phyloP scores from a whole-genome alignment of 1,284 basidiomycete species.

The Afroboletus lepidellus region DNA sequence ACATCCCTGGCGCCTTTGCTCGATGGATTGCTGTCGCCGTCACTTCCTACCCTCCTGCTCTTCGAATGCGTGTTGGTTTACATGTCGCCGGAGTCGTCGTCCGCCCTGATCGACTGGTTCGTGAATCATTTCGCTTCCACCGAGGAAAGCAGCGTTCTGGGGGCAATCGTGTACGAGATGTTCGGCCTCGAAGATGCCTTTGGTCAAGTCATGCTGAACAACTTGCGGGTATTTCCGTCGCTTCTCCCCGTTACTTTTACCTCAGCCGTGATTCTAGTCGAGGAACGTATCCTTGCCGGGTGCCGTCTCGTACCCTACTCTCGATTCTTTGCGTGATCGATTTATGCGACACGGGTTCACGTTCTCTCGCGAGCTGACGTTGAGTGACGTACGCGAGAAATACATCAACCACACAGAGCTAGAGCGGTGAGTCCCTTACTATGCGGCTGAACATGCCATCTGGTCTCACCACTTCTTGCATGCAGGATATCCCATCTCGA shows the following conservation, averaged over 20 bases:
- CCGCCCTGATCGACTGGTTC: constrained; percentile 75
- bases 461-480: not conserved
- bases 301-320: constrained; percentile 51
- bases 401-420: constrained; percentile 58
- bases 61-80: constrained; percentile 93
- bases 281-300: constrained; percentile 78
- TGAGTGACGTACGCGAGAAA: constrained; percentile 53
- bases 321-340: constrained; percentile 56
- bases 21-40: constrained; percentile 52
- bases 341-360: constrained; percentile 60
- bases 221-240: constrained; percentile 61
- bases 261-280: constrained; percentile 44
- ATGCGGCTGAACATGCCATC: not conserved
- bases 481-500: constrained; percentile 48
- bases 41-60: constrained; percentile 76
- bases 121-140: constrained; percentile 47
- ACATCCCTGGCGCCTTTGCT: constrained; percentile 43
- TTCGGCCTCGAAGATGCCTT: constrained; percentile 82
- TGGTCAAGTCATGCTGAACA: constrained; percentile 84
- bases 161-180: constrained; percentile 85
- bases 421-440: constrained; percentile 49
- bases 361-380: constrained; percentile 20
- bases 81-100: constrained; percentile 62
- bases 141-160: constrained; percentile 33
- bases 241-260: not conserved